These are phyloP conservation scores for Castanea sativa DNA, from an alignment of 306 rosid genomes.

Conservation along the genomic window DNA sequence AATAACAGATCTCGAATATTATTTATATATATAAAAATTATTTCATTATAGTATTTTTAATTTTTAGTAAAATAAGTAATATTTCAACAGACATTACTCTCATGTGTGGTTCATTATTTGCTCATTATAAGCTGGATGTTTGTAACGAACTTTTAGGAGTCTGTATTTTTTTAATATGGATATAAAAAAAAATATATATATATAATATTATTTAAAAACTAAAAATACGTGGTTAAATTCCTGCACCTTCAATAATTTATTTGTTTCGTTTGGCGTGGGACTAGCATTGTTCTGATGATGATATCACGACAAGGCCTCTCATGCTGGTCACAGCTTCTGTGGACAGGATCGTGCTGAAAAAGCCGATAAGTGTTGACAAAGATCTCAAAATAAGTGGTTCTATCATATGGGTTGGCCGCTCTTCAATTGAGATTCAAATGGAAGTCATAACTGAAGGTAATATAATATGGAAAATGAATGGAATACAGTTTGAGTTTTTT, in stretches of 20 bases:
- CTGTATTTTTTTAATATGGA: no score
- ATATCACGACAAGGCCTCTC: constrained; percentile 82
- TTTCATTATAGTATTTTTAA: no score
- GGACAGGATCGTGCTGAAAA: constrained; percentile 85
- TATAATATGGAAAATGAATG: background rate
- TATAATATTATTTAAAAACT: no score
- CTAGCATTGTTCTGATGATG: constrained; percentile 86
- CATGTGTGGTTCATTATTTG: no score
- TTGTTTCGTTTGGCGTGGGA: constrained; percentile 21
- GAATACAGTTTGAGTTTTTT: background rate
- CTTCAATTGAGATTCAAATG: constrained; percentile 87
- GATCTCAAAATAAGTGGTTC: constrained; percentile 85
- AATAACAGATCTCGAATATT: no score
- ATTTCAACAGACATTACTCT: no score
- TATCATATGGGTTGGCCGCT: constrained; percentile 91
- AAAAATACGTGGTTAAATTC: no score
- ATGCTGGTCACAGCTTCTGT: constrained; percentile 90
- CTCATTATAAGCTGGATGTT: no score
- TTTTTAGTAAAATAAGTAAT: no score
- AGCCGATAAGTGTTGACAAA: constrained; percentile 72
- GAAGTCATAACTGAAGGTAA: constrained; percentile 70
- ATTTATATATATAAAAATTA: no score
- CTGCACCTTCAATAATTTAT: background rate
- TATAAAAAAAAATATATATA: no score
- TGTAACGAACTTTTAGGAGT: no score